Base-by-base conservation (phyloP, 768 basidiomycete genomes). In the Suillus decipiens region DNA sequence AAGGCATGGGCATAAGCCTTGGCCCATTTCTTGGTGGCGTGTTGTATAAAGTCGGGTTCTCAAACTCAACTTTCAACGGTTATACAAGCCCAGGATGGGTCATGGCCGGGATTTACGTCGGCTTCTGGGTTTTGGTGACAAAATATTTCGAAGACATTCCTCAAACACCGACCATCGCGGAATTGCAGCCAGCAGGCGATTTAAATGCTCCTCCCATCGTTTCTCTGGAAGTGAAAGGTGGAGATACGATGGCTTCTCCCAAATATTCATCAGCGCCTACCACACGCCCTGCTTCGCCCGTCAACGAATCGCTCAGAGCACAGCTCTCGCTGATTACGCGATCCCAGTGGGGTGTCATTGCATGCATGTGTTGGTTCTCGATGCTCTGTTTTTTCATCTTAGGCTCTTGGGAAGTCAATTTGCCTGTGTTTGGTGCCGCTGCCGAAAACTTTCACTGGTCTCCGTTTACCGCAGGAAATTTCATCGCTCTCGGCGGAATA, bases 361-460 rank as follows among this genome's bases (percentile, higher is more conserved):
- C 79, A 45, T 86, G 83, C 70, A 88, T 89, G 85, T 89, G 86
- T 70, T 90, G 86, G 83, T 86, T 84, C 67, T 80, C 86, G 51
- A 87, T 87, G 84, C 80, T 84, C 22, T 87, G 83, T 73, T 90
- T 89, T 78, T 87, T 89, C 74, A 79, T 89, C 70, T 84, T 90
- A 61, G 87, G 86, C 6, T 81, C 83, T 17, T 89, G 86, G 87
- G 88, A 90, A 72, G 78, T 84, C 55, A 88, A 87, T 71, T 82
- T 89, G 59, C 88, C 87, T 42, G 81, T 89, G 62, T 89, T 83
- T 70, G 80, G 83, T 22, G 80, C 81, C 53, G 69, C 67, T 22
- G 71, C 68, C 5, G 71, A 74, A 17, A 68, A 72, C 24, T 82
- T 89, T 69, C 70, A 79, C 67, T 88, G 84, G 79, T 80, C 83